Evolutionary conservation across 352 stramenopile genomes (phyloP).

Genomic region (Pythium insidiosum): DNA sequence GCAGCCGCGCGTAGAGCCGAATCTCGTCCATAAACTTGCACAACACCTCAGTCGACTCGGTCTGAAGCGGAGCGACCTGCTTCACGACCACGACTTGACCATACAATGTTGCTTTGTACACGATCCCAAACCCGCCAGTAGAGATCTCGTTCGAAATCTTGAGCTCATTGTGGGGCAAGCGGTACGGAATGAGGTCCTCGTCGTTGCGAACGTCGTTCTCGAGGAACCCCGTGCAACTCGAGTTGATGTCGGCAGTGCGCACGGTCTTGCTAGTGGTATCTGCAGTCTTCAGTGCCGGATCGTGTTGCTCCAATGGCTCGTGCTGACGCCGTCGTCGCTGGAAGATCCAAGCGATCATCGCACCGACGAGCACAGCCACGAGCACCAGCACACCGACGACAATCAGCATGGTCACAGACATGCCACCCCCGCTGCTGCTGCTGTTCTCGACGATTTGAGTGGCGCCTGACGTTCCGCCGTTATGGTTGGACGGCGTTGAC

Average conservation of each 20-base stretch:
- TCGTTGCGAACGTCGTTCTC: slow-evolving; percentile 71
- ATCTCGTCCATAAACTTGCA: slow-evolving; percentile 57
- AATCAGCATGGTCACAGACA: slow-evolving; percentile 8
- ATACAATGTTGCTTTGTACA: slow-evolving; percentile 37
- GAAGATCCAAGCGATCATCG: slow-evolving; percentile 10
- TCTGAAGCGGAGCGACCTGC: slow-evolving; percentile 22
- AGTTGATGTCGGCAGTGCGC: slow-evolving; percentile 1
- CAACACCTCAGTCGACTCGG: slow-evolving; percentile 15
- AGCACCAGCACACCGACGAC: slow-evolving; percentile 15
- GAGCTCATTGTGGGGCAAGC: slow-evolving; percentile 43
- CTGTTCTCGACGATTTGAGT: too few species aligned
- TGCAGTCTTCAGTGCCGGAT: neutral
- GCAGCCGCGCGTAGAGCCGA: slow-evolving; percentile 39
- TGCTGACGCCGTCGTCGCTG: slow-evolving; percentile 9
- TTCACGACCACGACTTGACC: slow-evolving; percentile 32
- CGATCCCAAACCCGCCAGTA: slow-evolving; percentile 47
- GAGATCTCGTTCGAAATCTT: slow-evolving; percentile 28
- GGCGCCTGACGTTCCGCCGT: too few species aligned
- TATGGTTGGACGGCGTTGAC: too few species aligned
- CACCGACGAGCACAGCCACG: slow-evolving; percentile 12
- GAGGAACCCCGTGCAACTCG: slow-evolving; percentile 16
- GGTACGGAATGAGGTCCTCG: slow-evolving; percentile 37
- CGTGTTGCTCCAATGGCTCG: neutral
- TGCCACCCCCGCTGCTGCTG: neutral
- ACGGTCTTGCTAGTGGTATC: neutral